A percentile compares a stretch with the other conserved stretches of the same genome.
These are phyloP conservation scores for Wickerhamiella galacta DNA, from an alignment of 805 yeast genomes.

Conservation along the genomic window DNA sequence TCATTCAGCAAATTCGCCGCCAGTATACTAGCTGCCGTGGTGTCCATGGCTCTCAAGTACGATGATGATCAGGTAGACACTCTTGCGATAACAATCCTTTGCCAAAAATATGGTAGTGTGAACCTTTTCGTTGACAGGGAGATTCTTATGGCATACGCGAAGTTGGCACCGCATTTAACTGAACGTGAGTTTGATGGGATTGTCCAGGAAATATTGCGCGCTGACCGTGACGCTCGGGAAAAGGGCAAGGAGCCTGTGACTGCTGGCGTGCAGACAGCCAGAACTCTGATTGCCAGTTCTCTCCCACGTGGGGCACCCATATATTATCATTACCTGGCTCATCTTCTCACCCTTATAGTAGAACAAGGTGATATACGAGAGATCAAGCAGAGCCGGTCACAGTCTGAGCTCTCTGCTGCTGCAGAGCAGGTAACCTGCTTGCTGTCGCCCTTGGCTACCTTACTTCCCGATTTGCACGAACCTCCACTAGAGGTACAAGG, in stretches of 20 bases:
- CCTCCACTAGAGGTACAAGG: slow-evolving; percentile 29
- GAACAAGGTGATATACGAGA: slow-evolving; percentile 53
- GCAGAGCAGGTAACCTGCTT: slow-evolving; percentile 51
- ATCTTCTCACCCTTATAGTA: slow-evolving; percentile 48
- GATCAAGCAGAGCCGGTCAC: slow-evolving; percentile 57
- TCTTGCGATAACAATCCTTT: slow-evolving; percentile 62
- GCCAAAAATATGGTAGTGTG: slow-evolving; percentile 22
- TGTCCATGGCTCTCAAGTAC: slow-evolving; percentile 11
- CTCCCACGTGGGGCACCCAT: slow-evolving; percentile 25
- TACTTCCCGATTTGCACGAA: slow-evolving; percentile 44
- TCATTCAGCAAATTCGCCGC: slow-evolving; percentile 15
- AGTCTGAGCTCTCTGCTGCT: slow-evolving; percentile 23
- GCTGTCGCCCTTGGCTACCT: slow-evolving; percentile 56
- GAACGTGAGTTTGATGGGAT: slow-evolving; percentile 10
- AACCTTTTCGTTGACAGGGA: slow-evolving; percentile 12
- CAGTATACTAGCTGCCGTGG: slow-evolving; percentile 11
- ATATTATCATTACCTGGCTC: slow-evolving; percentile 42
- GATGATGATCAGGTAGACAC: slow-evolving; percentile 53
- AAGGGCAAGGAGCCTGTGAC: slow-evolving; percentile 6
- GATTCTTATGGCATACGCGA: slow-evolving; percentile 23
- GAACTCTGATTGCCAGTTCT: slow-evolving; percentile 27
- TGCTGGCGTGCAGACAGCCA: slow-evolving; percentile 33
- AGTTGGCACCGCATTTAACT: slow-evolving; percentile 11
- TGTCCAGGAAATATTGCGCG: slow-evolving; percentile 9
- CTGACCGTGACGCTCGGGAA: slow-evolving; percentile 9